Percentiles rank a stretch among this genome's conserved stretches.
phyloP scores from a whole-genome alignment of 768 basidiomycete species.

The Hortiboletus campestris region DNA sequence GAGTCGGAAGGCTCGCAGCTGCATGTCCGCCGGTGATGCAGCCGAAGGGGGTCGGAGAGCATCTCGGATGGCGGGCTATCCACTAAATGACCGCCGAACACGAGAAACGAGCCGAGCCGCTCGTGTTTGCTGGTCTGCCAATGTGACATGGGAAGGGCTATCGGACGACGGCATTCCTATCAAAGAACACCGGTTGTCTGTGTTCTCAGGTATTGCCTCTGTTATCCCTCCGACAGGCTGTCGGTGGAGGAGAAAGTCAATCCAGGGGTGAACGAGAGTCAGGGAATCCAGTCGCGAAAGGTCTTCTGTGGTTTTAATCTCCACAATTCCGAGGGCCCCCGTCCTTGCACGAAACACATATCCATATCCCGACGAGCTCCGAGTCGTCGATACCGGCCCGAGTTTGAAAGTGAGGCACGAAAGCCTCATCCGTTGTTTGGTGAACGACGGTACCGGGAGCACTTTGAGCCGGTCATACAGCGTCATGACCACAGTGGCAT shows the following conservation, averaged over 20 bases:
- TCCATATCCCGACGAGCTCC: neutral
- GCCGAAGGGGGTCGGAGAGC: neutral
- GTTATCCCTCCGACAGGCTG: neutral
- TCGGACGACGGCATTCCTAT: no score
- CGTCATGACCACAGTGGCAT: neutral
- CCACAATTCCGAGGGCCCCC: neutral
- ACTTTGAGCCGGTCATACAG: neutral
- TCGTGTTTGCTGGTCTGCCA: neutral
- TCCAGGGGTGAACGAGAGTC: constrained; percentile 9
- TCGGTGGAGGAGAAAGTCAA: constrained; percentile 9
- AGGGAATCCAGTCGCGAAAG: neutral
- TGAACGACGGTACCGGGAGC: constrained; percentile 1
- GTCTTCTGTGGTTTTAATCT: constrained; percentile 7
- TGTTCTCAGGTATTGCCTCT: neutral
- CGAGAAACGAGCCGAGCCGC: neutral
- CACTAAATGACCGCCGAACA: neutral
- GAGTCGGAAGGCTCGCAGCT: neutral
- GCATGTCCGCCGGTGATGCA: neutral
- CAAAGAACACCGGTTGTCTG: neutral
- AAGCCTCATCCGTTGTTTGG: constrained; percentile 2
- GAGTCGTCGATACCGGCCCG: neutral
- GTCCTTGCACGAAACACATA: neutral
- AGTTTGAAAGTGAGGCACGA: constrained; percentile 11
- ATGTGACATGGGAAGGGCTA: no score
- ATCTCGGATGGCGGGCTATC: neutral